phyloP scores from a whole-genome alignment of 176 grass and related monocot species.

The Urochloa ruziziensis region DNA sequence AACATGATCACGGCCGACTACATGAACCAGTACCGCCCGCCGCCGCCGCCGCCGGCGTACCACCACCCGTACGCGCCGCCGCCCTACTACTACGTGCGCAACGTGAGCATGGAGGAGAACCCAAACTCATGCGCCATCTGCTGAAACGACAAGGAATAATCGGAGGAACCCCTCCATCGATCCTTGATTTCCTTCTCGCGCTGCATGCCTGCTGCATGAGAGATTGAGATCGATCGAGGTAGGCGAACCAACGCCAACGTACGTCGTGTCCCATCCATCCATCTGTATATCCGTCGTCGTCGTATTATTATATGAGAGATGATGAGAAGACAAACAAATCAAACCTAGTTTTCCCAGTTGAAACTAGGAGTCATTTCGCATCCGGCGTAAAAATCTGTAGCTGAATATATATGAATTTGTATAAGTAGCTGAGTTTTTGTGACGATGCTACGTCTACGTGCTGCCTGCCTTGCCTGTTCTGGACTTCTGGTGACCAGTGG shows the following conservation, averaged over 20 bases:
- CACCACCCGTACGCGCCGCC: conserved; percentile 28
- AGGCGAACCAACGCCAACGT: not conserved
- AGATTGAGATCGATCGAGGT: not conserved
- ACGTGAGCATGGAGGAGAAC: conserved; percentile 84
- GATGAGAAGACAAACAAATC: not conserved
- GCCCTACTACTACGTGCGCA: conserved; percentile 49
- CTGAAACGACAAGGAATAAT: not conserved
- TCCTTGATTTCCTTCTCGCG: not conserved
- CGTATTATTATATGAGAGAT: not conserved
- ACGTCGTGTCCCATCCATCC: not conserved
- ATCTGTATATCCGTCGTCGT: conserved; percentile 15
- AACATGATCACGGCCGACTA: conserved; percentile 33
- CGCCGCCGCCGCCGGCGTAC: not conserved
- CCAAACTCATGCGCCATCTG: conserved; percentile 77
- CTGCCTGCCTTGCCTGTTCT: too few species aligned
- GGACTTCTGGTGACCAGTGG: too few species aligned
- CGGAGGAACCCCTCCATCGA: too few species aligned
- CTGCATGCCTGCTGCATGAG: not conserved
- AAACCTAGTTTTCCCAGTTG: not conserved
- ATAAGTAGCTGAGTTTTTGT: not conserved
- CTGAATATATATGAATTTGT: not conserved
- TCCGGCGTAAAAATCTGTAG: not conserved
- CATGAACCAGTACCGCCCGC: conserved; percentile 52
- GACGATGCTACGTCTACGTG: not conserved
- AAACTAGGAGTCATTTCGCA: not conserved